Base-by-base conservation (phyloP, 176 grass and related monocot species). In the Zoysia japonica region DNA sequence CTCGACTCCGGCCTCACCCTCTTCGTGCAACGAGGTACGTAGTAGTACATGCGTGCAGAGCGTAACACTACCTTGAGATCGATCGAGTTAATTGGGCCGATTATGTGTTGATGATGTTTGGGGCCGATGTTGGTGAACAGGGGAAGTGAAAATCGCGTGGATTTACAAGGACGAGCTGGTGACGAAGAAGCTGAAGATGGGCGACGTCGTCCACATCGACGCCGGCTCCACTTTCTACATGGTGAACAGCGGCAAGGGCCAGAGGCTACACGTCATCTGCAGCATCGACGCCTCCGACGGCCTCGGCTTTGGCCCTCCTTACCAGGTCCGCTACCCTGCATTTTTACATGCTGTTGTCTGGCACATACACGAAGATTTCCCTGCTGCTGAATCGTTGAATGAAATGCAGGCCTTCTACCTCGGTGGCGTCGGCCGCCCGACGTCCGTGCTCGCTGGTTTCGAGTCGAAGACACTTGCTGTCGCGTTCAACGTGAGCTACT, bases 151-250 rank as follows among this genome's bases (percentile, higher is more conserved):
- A 82, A 78, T 94, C 44, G 94, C 89, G 20, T 97, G 88, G 81
- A 87, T 97, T 41, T 43, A 88, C 85, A 80, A 92, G 78, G 89
- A 87, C 35, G 68, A 54, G 11, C 70, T 94, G 13, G 91, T 87
- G 79, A 92, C 91, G 87, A 87, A 68, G 83, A 77, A 89, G 5
- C 88, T 99, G 44, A 93, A 93, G 80, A 99, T 89, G 90, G 96
- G 96, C 14, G 92, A 99, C 67, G 72, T 99, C 66, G 59, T 99
- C 43, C 90, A 93, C 77, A 95, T 99, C 72, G 86, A 87, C 61
- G 74, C 92, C 52, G 90, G 96, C 39, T 93, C 93, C 11, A 89
- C 92, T 47, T 98, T 93, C 83, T 98, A 93, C 82, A 87, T 98
- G 87, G 42, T 94, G 38, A 98, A 98, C 90, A 79, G 76, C 47